Base-by-base conservation (phyloP, 1,284 basidiomycete genomes). In the Rhodotorula sp. region DNA sequence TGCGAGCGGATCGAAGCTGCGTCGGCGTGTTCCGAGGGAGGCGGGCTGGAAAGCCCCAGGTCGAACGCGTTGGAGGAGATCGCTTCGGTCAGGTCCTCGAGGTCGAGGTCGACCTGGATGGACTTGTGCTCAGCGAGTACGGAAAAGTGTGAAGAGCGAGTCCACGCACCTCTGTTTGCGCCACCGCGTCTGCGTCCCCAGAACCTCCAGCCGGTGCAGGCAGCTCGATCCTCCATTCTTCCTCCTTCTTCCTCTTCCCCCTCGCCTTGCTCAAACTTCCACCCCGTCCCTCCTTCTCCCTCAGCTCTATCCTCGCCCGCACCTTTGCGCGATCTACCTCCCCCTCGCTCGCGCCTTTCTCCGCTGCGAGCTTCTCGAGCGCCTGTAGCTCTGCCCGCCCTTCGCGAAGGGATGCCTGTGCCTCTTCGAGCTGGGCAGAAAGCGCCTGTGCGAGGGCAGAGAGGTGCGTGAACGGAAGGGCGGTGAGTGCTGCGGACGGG, bases 61-160 rank as follows among this genome's bases (percentile, higher is more conserved):
- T 67, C 66, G 67, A 76, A 76, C 0, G 73, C 70, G 59, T 76
- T 73, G 21, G 73, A 71, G 5, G 70, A 68, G 56, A 76, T 76
- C 1, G 75, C 75, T 32, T 74, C 75, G 4, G 70, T 70, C 17
- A 76, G 53, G 37, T 76, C 71, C 25, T 74, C 73, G 34, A 76
- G 56, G 37, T 76, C 69, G 61, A 76, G 67, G n/a, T 64, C 64
- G 64, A 64, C 67, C 71, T 76, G 70, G 7, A 7, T 5, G 19
- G 13, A 48, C 9, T 17, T 17, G 32, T 10, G 12, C 6, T n/a
- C 37, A 59, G 34, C 37, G 44, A 19, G 44, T 12, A 21, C 13
- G 21, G 44, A 15, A 19, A 9, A 0, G 41, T 32, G 36, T 44
- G 25, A 13, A 2, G 5, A 8, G 12, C 0, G 7, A 41, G 17